Conservation (phyloP, 1,284 basidiomycete species). For the Rugosomyces carneus region DNA sequence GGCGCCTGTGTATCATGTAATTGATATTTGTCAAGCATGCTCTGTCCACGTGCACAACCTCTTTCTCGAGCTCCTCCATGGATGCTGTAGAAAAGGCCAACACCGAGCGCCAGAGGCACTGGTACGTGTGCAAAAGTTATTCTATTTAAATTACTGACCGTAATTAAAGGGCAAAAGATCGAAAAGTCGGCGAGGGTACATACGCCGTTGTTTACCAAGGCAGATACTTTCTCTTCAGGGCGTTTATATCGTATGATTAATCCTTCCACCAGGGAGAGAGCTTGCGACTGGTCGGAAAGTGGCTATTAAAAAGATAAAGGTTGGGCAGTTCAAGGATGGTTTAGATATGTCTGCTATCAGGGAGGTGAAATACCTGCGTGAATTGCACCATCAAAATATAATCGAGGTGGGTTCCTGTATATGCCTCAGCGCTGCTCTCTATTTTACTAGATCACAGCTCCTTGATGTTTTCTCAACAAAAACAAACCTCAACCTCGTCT, state of each 20-base stretch:
- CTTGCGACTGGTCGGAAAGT: constrained; percentile 69
- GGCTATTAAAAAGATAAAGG: constrained; percentile 98
- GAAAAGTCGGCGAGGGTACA: constrained; percentile 92
- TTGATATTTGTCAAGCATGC: background rate
- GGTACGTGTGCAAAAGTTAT: constrained; percentile 36
- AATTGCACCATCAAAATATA: constrained; percentile 91
- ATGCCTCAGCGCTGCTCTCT: background rate
- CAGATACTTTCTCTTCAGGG: constrained; percentile 25
- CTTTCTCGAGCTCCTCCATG: constrained; percentile 34
- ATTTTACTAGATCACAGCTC: constrained; percentile 47
- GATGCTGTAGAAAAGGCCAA: constrained; percentile 75
- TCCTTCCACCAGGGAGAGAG: constrained; percentile 49
- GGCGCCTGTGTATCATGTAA: background rate
- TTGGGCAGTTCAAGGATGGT: constrained; percentile 95
- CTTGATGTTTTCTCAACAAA: constrained; percentile 97
- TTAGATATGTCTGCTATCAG: constrained; percentile 98
- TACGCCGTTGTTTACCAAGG: constrained; percentile 97
- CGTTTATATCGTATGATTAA: background rate
- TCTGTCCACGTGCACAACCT: background rate
- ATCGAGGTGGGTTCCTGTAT: constrained; percentile 61
- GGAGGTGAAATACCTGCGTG: constrained; percentile 95
- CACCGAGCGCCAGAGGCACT: constrained; percentile 59
- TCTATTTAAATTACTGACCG: constrained; percentile 8
- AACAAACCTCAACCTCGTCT: constrained; percentile 93
- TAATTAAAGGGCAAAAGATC: constrained; percentile 66